These are phyloP conservation scores for Tetrapyrgos nigripes DNA, from an alignment of 1,284 basidiomycete genomes.

Conservation along the genomic window DNA sequence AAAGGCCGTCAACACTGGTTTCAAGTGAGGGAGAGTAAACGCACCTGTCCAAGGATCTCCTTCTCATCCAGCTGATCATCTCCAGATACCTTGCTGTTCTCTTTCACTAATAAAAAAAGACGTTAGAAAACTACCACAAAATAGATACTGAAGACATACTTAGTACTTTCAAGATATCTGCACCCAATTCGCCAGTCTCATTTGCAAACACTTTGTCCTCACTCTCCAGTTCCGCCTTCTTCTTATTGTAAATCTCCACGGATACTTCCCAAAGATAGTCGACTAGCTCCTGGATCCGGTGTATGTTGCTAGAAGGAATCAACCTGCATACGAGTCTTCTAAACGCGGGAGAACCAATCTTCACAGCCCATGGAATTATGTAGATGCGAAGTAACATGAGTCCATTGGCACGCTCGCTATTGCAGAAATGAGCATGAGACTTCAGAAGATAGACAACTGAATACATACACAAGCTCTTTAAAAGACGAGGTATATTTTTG, in stretches of 20 bases:
- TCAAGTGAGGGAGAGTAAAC: background rate
- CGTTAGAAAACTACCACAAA: background rate
- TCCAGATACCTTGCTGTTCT: conserved; percentile 2
- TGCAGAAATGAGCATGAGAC: background rate
- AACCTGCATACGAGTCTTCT: background rate
- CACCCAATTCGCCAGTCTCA: conserved; percentile 21
- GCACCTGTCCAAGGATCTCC: conserved; percentile 17
- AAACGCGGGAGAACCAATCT: background rate
- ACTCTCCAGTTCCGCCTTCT: conserved; percentile 31
- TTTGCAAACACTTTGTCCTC: conserved; percentile 26
- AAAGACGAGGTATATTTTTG: conserved; percentile 36
- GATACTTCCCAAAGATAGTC: background rate
- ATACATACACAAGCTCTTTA: conserved; percentile 32
- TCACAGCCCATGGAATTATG: background rate
- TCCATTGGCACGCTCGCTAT: background rate
- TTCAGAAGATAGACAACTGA: background rate
- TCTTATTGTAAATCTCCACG: background rate
- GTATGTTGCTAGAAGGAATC: background rate
- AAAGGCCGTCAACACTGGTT: background rate
- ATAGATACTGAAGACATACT: background rate
- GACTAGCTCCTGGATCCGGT: conserved; percentile 13
- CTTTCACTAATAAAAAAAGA: conserved; percentile 4
- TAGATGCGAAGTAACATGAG: conserved; percentile 21
- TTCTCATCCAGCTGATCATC: conserved; percentile 7
- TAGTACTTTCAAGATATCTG: conserved; percentile 1